Evolutionary conservation across 192 early-diverging fungal species (phyloP), one percentile per base, ranked within the genome.

Genomic region (Backusella tuberculispora): DNA sequence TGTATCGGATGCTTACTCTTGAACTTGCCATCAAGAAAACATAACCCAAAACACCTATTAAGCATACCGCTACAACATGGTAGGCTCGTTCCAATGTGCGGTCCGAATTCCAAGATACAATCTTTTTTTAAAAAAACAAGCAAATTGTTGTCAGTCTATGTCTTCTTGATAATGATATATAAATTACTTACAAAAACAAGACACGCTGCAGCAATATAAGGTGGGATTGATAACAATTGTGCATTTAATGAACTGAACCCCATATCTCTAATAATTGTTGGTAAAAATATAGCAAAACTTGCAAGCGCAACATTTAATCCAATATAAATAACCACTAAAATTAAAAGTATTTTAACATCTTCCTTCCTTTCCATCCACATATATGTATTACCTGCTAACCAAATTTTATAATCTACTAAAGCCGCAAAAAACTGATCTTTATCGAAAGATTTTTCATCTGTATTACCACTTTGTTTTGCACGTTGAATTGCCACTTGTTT

Each of bases 231-330:
- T 6, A 78, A 42, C 17, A 78, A 63, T 29, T 74, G 66, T 19
- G 77, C 46, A 19, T 78, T 65, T 6, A 78, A 69, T 12, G 42
- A 56, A 13, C 48, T 60, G 26, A 79, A 79, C 5, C 78, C 78
- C 76, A 88, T 74, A 68, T 81, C 83, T 13, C 65, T 70, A 37
- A 87, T 83, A 29, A 87, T 78, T 6, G 86, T 80, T 2, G 86
- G 84, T 44, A 86, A 68, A 70, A 84, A 86, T 63, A 86, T 78
- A 24, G 86, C 79, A 69, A 83, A 86, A 40, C 86, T 86, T 34
- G 84, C 85, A 24, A 85, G 66, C 5, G 85, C 80, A 47, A 86
- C 85, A 78, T 85, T 89, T 53, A 88, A 53, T 15, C 78, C 78
- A 71, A 74, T 70, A 46, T 79, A 79, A 8, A 79, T 74, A 13